Percentiles rank a stretch among this genome's conserved stretches.
These are phyloP conservation scores for Cardiosporidium cionae DNA, from an alignment of 169 alveolate genomes.

Conservation along the genomic window DNA sequence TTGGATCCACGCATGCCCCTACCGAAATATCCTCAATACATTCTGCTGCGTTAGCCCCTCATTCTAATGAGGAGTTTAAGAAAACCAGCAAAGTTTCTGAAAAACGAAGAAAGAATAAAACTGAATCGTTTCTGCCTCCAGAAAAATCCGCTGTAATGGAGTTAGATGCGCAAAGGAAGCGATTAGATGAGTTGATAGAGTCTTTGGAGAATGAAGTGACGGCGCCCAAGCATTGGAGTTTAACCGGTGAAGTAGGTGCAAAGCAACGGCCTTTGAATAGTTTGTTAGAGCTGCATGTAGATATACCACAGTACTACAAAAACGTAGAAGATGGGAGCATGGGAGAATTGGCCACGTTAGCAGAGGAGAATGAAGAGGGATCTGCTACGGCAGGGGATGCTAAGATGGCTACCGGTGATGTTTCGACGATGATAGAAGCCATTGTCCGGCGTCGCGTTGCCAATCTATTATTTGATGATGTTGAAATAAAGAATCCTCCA, in stretches of 20 bases:
- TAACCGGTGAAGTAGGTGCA: slow-evolving; percentile 65
- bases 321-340: slow-evolving; percentile 19
- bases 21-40: not conserved
- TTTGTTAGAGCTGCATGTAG: slow-evolving; percentile 54
- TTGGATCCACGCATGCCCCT: not conserved
- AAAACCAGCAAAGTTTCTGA: not conserved
- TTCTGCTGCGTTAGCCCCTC: not conserved
- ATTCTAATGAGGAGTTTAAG: not conserved
- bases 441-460: slow-evolving; percentile 56
- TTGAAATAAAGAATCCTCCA: slow-evolving; percentile 48
- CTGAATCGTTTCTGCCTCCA: not conserved
- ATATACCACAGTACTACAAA: slow-evolving; percentile 47
- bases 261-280: slow-evolving; percentile 64
- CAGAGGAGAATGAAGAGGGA: slow-evolving; percentile 16
- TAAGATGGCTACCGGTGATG: slow-evolving; percentile 28
- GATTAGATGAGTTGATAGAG: not conserved
- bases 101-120: not conserved
- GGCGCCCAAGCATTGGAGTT: slow-evolving; percentile 64
- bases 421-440: not conserved
- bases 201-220: slow-evolving; percentile 54
- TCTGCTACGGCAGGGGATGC: slow-evolving; percentile 15
- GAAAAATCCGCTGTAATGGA: not conserved
- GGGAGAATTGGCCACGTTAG: not conserved
- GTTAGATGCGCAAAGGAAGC: not conserved
- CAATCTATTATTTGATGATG: slow-evolving; percentile 58